A percentile compares a stretch with the other conserved stretches of the same genome.
phyloP scores from a whole-genome alignment of 192 early-diverging fungal species.

The Coemansia aciculifera region DNA sequence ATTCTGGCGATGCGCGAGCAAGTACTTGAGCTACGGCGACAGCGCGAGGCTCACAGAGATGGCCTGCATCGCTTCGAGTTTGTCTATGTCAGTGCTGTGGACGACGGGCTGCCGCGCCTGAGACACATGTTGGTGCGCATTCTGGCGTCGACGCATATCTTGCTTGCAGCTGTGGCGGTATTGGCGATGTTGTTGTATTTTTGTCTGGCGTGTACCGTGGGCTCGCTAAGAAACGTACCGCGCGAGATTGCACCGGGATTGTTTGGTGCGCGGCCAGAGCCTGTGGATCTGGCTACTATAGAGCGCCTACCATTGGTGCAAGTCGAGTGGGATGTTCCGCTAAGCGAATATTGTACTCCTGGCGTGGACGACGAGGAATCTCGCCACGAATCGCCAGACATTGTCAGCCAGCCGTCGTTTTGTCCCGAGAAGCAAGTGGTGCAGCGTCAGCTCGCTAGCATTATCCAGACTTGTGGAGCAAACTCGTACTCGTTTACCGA shows the following conservation, averaged over 20 bases:
- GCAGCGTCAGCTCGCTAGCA: slow-evolving; percentile 36
- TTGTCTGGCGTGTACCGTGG: slow-evolving; percentile 40
- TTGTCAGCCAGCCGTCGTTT: neutral
- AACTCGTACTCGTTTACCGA: slow-evolving; percentile 54
- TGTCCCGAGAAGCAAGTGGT: slow-evolving; percentile 16
- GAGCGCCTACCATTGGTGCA: slow-evolving; percentile 38
- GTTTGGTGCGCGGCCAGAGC: slow-evolving; percentile 32
- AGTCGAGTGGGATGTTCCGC: slow-evolving; percentile 31
- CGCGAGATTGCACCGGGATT: slow-evolving; percentile 37
- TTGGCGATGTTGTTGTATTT: slow-evolving; percentile 33
- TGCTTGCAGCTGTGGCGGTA: slow-evolving; percentile 26
- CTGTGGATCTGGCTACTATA: slow-evolving; percentile 27
- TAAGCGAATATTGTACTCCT: neutral
- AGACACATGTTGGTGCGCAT: slow-evolving; percentile 22
- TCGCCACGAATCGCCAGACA: slow-evolving; percentile 30
- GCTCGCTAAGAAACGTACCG: slow-evolving; percentile 40
- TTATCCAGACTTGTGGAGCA: slow-evolving; percentile 35
- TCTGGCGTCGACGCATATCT: slow-evolving; percentile 33
- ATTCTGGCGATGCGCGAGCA: slow-evolving; percentile 33
- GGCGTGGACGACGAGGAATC: slow-evolving; percentile 27
- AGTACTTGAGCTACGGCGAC: slow-evolving; percentile 6
- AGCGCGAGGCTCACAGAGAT: neutral
- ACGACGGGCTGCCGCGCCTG: slow-evolving; percentile 7
- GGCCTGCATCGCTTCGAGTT: slow-evolving; percentile 17
- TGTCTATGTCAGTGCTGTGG: slow-evolving; percentile 31